Conservation (phyloP, 805 yeast genomes). For the Huiozyma naganishii region DNA sequence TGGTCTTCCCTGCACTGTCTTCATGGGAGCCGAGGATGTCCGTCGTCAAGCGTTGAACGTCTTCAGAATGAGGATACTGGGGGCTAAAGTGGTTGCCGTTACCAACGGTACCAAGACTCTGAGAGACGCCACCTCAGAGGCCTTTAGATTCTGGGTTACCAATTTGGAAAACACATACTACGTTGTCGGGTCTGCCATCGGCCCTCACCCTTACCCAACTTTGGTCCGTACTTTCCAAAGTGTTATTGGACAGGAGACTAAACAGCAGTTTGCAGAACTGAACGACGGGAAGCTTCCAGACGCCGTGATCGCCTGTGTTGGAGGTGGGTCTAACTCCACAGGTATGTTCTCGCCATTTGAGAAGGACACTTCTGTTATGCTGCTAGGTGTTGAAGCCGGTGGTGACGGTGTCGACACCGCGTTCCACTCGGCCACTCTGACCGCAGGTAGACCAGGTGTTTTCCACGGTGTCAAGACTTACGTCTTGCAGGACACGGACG, state of each 20-base stretch:
- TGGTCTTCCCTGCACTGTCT: conserved; percentile 87
- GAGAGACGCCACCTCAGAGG: conserved; percentile 97
- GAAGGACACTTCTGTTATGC: conserved; percentile 60
- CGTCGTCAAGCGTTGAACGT: conserved; percentile 97
- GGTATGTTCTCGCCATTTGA: conserved; percentile 96
- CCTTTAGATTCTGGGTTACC: conserved; percentile 92
- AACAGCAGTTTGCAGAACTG: conserved; percentile 72
- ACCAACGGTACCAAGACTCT: conserved; percentile 90
- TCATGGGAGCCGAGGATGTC: conserved; percentile 98
- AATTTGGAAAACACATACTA: conserved; percentile 80
- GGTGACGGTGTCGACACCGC: conserved; percentile 90
- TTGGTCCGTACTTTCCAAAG: conserved; percentile 97
- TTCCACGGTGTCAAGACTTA: conserved; percentile 96
- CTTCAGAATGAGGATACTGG: conserved; percentile 91
- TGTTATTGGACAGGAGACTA: conserved; percentile 91
- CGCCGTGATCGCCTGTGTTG: conserved; percentile 95
- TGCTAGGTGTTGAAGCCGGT: conserved; percentile 96
- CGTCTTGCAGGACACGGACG: conserved; percentile 82
- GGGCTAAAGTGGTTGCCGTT: conserved; percentile 91
- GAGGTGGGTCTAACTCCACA: conserved; percentile 96
- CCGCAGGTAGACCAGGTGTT: conserved; percentile 95
- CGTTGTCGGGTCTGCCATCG: conserved; percentile 96
- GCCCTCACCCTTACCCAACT: conserved; percentile 98
- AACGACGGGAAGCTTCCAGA: conserved; percentile 82
- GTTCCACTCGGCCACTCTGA: conserved; percentile 87